Conservation (phyloP, 2,329 filamentous ascomycete species). For the Triangularia verruculosa region DNA sequence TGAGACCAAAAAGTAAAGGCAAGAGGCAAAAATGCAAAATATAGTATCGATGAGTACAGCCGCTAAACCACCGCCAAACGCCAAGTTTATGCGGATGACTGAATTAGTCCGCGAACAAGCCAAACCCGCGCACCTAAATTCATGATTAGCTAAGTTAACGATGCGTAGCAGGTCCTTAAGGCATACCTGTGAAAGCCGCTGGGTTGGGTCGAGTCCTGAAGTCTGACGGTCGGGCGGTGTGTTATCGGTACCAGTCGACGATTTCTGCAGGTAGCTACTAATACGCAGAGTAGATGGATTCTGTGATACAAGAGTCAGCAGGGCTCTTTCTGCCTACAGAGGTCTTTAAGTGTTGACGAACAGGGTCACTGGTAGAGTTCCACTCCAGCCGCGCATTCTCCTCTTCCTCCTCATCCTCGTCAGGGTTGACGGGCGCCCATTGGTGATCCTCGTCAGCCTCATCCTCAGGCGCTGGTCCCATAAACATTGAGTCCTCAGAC, state of each 20-base stretch:
- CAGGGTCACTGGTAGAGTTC: slow-evolving; percentile 66
- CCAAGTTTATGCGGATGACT: neutral
- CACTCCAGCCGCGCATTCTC: slow-evolving; percentile 68
- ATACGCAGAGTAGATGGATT: slow-evolving; percentile 44
- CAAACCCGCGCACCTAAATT: slow-evolving; percentile 32
- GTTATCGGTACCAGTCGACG: slow-evolving; percentile 16
- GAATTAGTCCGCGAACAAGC: slow-evolving; percentile 32
- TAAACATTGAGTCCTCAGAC: slow-evolving; percentile 57
- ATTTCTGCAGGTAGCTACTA: slow-evolving; percentile 36
- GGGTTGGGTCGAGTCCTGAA: slow-evolving; percentile 64
- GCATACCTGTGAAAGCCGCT: slow-evolving; percentile 66
- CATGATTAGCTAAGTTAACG: slow-evolving; percentile 34
- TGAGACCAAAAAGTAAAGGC: slow-evolving; percentile 23
- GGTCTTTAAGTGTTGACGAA: too few species aligned
- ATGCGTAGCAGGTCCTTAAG: neutral
- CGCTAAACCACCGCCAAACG: slow-evolving; percentile 4
- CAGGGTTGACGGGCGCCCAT: slow-evolving; percentile 66
- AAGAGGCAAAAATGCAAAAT: neutral
- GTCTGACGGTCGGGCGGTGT: slow-evolving; percentile 21
- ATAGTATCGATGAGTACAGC: slow-evolving; percentile 2
- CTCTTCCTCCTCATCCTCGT: slow-evolving; percentile 60
- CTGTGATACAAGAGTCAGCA: slow-evolving; percentile 38
- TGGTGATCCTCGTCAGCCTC: slow-evolving; percentile 69
- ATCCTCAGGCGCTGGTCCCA: slow-evolving; percentile 42
- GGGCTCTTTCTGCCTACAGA: too few species aligned